phyloP scores from a whole-genome alignment of 2,329 filamentous ascomycete species.

The Scortechinia acanthostroma region DNA sequence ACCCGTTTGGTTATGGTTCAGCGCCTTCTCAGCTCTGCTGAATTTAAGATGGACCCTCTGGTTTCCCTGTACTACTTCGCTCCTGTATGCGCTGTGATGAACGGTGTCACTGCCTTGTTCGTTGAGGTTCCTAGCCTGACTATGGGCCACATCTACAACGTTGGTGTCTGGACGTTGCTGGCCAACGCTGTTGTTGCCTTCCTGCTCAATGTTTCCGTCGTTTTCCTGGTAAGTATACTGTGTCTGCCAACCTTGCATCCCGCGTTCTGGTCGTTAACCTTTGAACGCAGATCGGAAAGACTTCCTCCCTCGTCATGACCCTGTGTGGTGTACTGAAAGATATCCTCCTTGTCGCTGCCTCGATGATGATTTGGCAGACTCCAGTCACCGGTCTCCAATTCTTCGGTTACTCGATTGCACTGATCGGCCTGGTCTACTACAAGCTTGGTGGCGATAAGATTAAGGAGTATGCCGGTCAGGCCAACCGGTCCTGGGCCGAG shows the following conservation, averaged over 20 bases:
- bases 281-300: conserved; percentile 45
- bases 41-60: conserved; percentile 88
- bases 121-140: conserved; percentile 67
- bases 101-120: conserved; percentile 65
- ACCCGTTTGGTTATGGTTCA: conserved; percentile 79
- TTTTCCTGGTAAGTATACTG: no score
- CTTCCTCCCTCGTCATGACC: conserved; percentile 45
- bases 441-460: conserved; percentile 53
- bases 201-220: conserved; percentile 76
- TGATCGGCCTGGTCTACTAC: conserved; percentile 53
- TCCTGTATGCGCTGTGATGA: conserved; percentile 76
- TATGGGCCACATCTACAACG: conserved; percentile 65
- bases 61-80: conserved; percentile 89
- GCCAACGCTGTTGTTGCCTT: conserved; percentile 74
- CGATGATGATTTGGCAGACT: conserved; percentile 42
- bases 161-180: conserved; percentile 68
- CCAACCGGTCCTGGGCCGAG: conserved; percentile 38
- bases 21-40: conserved; percentile 71
- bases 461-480: conserved; percentile 38
- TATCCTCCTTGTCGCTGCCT: conserved; percentile 43
- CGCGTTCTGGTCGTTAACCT: no score
- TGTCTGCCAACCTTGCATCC: no score
- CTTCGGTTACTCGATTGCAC: conserved; percentile 31
- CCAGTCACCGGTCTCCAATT: conserved; percentile 39
- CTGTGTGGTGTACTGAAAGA: conserved; percentile 49